Base-by-base conservation (phyloP, 1,139 yeast genomes). In the Pichia sp. region DNA sequence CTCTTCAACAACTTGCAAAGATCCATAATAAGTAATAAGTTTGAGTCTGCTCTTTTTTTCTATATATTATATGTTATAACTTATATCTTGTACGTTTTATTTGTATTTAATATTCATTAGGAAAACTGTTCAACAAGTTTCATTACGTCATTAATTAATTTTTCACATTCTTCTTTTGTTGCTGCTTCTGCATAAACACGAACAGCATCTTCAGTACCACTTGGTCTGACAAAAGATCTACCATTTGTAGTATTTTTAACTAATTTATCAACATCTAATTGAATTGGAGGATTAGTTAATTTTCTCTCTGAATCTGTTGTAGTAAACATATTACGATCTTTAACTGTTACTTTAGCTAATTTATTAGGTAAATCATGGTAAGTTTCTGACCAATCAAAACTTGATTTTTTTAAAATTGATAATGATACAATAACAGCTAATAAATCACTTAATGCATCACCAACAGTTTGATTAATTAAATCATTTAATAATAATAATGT, bases 121-220 rank as follows among this genome's bases (percentile, higher is more conserved):
- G 48, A 43, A 30, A 23, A 48, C 28, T 41, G 33, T 35, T 64
- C 57, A 36, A 79, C 78, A 11, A 75, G 58, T 20, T 62, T 63
- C 24, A 71, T 71, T 4, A 86, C 80, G 45, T 69, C 69, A 24
- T 66, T 58, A 1, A 86, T 82, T 50, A 81, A 68, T 38, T 67
- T 68, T 41, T 75, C 79, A 28, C 86, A 80, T 38, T 71, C 73
- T 26, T 67, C 65, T 36, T 59, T 59, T 1, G 78, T 75, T 12
- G 69, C 71, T 0, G 97, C 96, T 63, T 92, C 99, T 1, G 97
- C 95, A 56, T 92, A 92, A 9, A 92, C 87, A 58, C 98, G 77
- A 3, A 92, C 97, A 0, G 96, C 97, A 64, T 94, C 95, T 63
- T 92, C 99, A 2, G 99, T 92, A 20, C 98, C 99, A 51, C 96